A percentile compares a stretch with the other conserved stretches of the same genome.
Evolutionary conservation across 2,329 filamentous ascomycete genomes (phyloP).

Genomic region (Akanthomyces muscarius): DNA sequence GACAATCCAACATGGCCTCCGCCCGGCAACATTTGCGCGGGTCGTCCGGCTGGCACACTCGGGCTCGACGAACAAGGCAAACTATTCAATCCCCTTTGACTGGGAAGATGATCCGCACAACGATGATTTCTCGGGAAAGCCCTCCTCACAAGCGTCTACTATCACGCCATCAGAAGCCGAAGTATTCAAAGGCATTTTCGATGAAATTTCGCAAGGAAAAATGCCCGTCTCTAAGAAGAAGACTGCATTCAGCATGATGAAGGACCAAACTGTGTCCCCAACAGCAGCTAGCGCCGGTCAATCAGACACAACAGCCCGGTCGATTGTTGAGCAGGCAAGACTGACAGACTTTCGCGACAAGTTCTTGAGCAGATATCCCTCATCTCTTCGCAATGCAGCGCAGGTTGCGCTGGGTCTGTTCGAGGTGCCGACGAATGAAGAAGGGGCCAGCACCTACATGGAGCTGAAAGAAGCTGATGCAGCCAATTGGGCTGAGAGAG

Average conservation of each 20-base stretch:
- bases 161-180: constrained; percentile 55
- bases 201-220: constrained; percentile 37
- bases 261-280: neutral
- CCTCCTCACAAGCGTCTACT: constrained; percentile 37
- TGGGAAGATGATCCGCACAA: constrained; percentile 31
- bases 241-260: constrained; percentile 8
- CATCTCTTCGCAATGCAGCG: constrained; percentile 37
- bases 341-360: constrained; percentile 32
- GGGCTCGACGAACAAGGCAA: constrained; percentile 16
- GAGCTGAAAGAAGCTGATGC: constrained; percentile 31
- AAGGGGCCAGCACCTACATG: constrained; percentile 23
- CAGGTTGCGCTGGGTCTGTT: constrained; percentile 38
- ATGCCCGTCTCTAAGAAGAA: constrained; percentile 29
- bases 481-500: constrained; percentile 33
- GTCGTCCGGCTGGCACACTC: constrained; percentile 23
- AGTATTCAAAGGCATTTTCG: constrained; percentile 57
- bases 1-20: constrained; percentile 42
- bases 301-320: constrained; percentile 23
- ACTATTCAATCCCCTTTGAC: constrained; percentile 51
- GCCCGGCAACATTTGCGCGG: constrained; percentile 24
- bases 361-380: constrained; percentile 36
- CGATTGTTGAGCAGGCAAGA: constrained; percentile 32
- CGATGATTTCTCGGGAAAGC: constrained; percentile 22
- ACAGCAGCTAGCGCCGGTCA: neutral
- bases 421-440: constrained; percentile 29